These are phyloP conservation scores for Phytophthora litchii DNA, from an alignment of 352 stramenopile genomes.

Conservation along the genomic window DNA sequence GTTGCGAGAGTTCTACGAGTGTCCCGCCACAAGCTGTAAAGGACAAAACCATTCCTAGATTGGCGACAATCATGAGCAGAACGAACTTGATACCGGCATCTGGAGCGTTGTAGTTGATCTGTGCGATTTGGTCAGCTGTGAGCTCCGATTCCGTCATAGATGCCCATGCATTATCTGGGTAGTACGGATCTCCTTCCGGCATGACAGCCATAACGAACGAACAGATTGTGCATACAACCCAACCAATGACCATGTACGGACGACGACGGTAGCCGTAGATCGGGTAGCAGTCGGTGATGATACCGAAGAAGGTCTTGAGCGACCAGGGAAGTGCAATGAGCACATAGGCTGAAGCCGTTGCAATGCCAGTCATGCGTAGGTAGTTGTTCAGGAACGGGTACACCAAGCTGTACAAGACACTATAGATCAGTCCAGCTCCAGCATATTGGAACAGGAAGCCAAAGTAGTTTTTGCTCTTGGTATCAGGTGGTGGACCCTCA, in stretches of 20 bases:
- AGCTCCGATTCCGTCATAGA: conserved; percentile 34
- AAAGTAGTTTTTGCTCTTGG: conserved; percentile 45
- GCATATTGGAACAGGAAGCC: conserved; percentile 59
- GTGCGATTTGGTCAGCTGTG: conserved; percentile 46
- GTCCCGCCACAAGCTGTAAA: conserved; percentile 56
- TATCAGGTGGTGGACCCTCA: conserved; percentile 36
- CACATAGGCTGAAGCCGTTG: conserved; percentile 44
- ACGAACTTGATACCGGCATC: conserved; percentile 53
- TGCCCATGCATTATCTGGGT: conserved; percentile 44
- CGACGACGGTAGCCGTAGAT: conserved; percentile 84
- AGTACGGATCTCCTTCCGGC: conserved; percentile 57
- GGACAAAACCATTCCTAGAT: conserved; percentile 58
- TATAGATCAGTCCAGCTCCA: conserved; percentile 54
- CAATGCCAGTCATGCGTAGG: conserved; percentile 51
- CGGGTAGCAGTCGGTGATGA: conserved; percentile 85
- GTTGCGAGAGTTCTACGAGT: conserved; percentile 64
- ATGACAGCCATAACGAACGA: conserved; percentile 46
- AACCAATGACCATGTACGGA: conserved; percentile 85
- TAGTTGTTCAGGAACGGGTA: conserved; percentile 68
- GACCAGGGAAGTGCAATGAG: conserved; percentile 76
- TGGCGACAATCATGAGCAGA: conserved; percentile 60
- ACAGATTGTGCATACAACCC: conserved; percentile 41
- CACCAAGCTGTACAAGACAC: conserved; percentile 41
- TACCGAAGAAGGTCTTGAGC: conserved; percentile 85
- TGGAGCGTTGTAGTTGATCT: conserved; percentile 55